Base-by-base conservation (phyloP, 2,329 filamentous ascomycete genomes). In the Diaporthe sp. region DNA sequence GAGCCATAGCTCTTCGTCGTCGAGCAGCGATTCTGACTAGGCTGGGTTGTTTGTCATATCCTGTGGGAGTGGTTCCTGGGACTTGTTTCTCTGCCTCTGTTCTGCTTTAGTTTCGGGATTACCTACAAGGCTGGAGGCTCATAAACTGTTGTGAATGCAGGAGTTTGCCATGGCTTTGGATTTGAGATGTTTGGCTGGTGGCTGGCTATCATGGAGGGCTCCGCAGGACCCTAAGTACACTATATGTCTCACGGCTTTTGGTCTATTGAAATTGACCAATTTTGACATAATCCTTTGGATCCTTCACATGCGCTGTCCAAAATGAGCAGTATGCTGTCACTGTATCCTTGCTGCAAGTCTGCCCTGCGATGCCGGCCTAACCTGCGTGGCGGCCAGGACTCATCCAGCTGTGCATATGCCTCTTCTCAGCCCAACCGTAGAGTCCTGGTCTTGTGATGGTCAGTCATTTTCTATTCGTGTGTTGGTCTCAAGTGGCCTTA, bases 11-110 rank as follows among this genome's bases (percentile, higher is more conserved):
- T 70, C 60, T 3, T 73, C 71, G n/a, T 73, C 71, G n/a, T 74
- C 72, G 19, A 67, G 68, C 66, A 68, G 66, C 35, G 60, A 67
- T 25, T 74, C 69, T 9, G 69, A 72, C 57, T 72, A 72, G 57
- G 42, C 19, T 25, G 66, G 15, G 50, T 60, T 40, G 12, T 40
- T 9, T 30, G 58, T n/a, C n/a, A n/a, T n/a, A 22, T 19, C 38
- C 7, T 10, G 25, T 1, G 28, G 28, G 40, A 19, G 19, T 4
- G 35, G 22, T 22, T 9, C 22, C 35, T 40, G 19, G 40, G 19
- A 13, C 33, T 10, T 1, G 4, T 28, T 30, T 7, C 58, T 25
- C 7, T 38, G 22, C n/a, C n/a, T 19, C 33, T 17, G 1, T 22
- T 22, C 8, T 19, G 30, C 1, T 6, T 25, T 28, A 33, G 10